These are phyloP conservation scores for Xylaria sp. DNA, from an alignment of 2,329 filamentous ascomycete genomes.

Conservation along the genomic window DNA sequence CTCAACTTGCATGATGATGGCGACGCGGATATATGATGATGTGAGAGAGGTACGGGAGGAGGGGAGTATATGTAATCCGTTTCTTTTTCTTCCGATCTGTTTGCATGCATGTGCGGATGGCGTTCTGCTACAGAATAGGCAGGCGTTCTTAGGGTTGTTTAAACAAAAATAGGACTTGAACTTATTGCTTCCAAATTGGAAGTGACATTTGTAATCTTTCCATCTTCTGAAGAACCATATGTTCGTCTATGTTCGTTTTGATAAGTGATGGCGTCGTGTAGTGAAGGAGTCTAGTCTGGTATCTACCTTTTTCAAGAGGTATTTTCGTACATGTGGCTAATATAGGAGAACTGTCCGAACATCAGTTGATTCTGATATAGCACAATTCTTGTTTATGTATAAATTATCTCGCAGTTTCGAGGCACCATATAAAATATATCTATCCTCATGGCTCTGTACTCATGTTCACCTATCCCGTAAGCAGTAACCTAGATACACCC, in stretches of 20 bases:
- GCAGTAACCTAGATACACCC: no score
- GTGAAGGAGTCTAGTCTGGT: background rate
- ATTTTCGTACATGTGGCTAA: background rate
- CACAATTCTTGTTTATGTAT: background rate
- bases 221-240: background rate
- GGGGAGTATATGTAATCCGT: background rate
- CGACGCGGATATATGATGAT: conserved; percentile 5
- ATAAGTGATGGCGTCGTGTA: background rate
- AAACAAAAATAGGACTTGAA: conserved; percentile 21
- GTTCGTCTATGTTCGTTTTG: background rate
- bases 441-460: no score
- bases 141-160: conserved; percentile 34
- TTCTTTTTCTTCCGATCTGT: conserved; percentile 1
- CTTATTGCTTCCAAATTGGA: conserved; percentile 13
- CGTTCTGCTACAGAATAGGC: conserved; percentile 36
- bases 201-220: background rate
- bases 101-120: conserved; percentile 38
- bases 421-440: no score
- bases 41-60: background rate
- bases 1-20: background rate
- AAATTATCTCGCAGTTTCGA: no score
- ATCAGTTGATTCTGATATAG: background rate
- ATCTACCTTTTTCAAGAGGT: background rate
- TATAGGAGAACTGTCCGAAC: background rate
- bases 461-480: no score